A percentile compares a stretch with the other conserved stretches of the same genome.
These are phyloP conservation scores for Erythrobasidium hasegawianum DNA, from an alignment of 1,284 basidiomycete species.

Conservation along the genomic window DNA sequence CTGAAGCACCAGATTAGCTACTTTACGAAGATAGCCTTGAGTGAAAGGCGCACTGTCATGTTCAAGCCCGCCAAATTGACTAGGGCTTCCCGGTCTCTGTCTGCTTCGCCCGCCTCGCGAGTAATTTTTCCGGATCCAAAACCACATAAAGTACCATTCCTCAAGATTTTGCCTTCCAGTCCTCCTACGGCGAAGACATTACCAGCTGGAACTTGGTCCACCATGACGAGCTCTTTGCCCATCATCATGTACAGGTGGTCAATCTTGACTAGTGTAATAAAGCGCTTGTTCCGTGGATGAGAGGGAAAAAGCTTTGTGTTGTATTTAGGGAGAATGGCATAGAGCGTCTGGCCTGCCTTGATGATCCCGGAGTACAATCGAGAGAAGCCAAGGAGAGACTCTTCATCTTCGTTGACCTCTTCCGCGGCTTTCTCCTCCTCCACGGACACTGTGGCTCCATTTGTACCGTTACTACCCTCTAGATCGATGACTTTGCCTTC, in stretches of 20 bases:
- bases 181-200: slow-evolving; percentile 94
- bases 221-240: slow-evolving; percentile 85
- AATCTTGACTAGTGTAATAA: slow-evolving; percentile 62
- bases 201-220: slow-evolving; percentile 79
- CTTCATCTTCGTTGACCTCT: slow-evolving; percentile 47
- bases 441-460: slow-evolving; percentile 45
- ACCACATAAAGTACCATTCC: slow-evolving; percentile 84
- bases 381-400: slow-evolving; percentile 83
- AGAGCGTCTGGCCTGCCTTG: slow-evolving; percentile 61
- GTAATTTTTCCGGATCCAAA: slow-evolving; percentile 48
- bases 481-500: slow-evolving; percentile 37
- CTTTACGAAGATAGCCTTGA: slow-evolving; percentile 48
- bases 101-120: slow-evolving; percentile 48
- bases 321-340: slow-evolving; percentile 86
- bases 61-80: slow-evolving; percentile 79
- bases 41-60: too few species aligned
- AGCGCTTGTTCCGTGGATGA: slow-evolving; percentile 67
- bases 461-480: slow-evolving; percentile 34
- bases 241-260: slow-evolving; percentile 93
- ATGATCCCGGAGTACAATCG: slow-evolving; percentile 88
- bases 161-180: slow-evolving; percentile 80
- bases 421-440: not conserved
- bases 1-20: slow-evolving; percentile 50
- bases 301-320: slow-evolving; percentile 61
- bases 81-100: slow-evolving; percentile 55